Conservation (phyloP, 2,329 filamentous ascomycete species). For the Westerdykella sp. region DNA sequence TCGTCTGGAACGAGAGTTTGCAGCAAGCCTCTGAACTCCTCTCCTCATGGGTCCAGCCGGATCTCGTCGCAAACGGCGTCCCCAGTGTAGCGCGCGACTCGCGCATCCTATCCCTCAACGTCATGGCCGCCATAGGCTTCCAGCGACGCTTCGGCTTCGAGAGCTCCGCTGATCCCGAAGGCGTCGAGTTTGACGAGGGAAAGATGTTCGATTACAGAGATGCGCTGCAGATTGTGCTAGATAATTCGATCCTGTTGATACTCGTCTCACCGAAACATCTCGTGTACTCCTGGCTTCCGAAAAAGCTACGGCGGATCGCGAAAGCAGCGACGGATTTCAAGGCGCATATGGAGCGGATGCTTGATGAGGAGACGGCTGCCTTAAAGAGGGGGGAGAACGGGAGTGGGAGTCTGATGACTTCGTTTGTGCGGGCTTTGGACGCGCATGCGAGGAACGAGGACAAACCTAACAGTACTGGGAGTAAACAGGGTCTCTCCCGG, state of each 20-base stretch:
- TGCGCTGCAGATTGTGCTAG: slow-evolving; percentile 14
- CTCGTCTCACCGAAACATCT: slow-evolving; percentile 5
- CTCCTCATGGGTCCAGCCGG: slow-evolving; percentile 7
- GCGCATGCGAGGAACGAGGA: slow-evolving; percentile 5
- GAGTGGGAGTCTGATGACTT: slow-evolving; percentile 9
- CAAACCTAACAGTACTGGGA: background rate
- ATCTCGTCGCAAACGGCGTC: too few relatives aligned
- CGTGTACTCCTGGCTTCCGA: slow-evolving; percentile 10
- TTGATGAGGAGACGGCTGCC: slow-evolving; percentile 7
- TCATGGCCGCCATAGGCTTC: slow-evolving; percentile 30
- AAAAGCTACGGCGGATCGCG: slow-evolving; percentile 10
- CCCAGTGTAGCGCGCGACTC: slow-evolving; percentile 19
- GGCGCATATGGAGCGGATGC: slow-evolving; percentile 10
- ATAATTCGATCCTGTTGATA: slow-evolving; percentile 13
- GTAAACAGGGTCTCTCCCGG: too few relatives aligned
- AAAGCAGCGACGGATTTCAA: slow-evolving; percentile 9
- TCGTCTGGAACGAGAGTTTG: slow-evolving; percentile 53
- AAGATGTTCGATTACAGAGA: slow-evolving; percentile 9
- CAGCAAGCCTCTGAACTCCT: slow-evolving; percentile 45
- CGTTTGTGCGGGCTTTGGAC: slow-evolving; percentile 6
- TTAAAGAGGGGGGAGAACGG: slow-evolving; percentile 5
- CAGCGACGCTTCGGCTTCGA: slow-evolving; percentile 12
- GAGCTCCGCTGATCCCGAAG: background rate
- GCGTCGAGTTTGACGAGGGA: too few relatives aligned
- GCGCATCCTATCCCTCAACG: slow-evolving; percentile 27